Evolutionary conservation across 441 rosid genomes (phyloP).

Genomic region (Dalechampia spathulata): DNA sequence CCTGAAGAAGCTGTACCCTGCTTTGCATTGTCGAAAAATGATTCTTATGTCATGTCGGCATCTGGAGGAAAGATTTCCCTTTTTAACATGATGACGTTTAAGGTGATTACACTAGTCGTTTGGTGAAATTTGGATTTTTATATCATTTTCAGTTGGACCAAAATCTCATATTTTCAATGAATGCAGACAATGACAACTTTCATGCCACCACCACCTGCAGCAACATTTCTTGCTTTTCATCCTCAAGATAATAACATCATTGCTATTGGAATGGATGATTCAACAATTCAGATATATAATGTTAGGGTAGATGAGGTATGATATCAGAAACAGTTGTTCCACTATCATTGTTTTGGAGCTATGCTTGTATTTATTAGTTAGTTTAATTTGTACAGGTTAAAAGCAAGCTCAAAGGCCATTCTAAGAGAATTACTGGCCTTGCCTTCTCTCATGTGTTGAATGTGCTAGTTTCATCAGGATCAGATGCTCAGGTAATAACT

Average conservation of each 20-base stretch:
- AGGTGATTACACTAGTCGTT: too few relatives aligned
- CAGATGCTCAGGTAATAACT: slow-evolving; percentile 48
- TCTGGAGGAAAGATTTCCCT: too few relatives aligned
- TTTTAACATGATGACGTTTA: slow-evolving; percentile 54
- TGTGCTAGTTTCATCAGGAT: slow-evolving; percentile 47
- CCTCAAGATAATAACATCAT: slow-evolving; percentile 61
- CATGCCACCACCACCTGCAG: slow-evolving; percentile 52
- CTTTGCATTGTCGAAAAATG: too few relatives aligned
- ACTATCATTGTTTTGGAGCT: slow-evolving; percentile 4
- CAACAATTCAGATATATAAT: slow-evolving; percentile 39
- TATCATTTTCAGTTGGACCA: too few relatives aligned
- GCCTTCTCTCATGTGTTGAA: slow-evolving; percentile 42
- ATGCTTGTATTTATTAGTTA: too few relatives aligned
- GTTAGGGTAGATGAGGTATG: slow-evolving; percentile 43
- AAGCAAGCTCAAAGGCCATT: too few relatives aligned
- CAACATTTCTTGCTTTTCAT: slow-evolving; percentile 51
- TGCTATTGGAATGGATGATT: slow-evolving; percentile 58
- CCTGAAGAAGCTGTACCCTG: slow-evolving; percentile 39
- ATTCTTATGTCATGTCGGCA: too few relatives aligned
- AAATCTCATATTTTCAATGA: too few relatives aligned
- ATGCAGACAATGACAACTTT: slow-evolving; percentile 38
- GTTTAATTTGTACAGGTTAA: slow-evolving; percentile 26
- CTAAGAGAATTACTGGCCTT: too few relatives aligned
- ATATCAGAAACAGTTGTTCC: too few relatives aligned
- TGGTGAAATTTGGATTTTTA: too few relatives aligned